Conservation (phyloP, 1,284 basidiomycete genomes). For the Ganoderma resinaceum region DNA sequence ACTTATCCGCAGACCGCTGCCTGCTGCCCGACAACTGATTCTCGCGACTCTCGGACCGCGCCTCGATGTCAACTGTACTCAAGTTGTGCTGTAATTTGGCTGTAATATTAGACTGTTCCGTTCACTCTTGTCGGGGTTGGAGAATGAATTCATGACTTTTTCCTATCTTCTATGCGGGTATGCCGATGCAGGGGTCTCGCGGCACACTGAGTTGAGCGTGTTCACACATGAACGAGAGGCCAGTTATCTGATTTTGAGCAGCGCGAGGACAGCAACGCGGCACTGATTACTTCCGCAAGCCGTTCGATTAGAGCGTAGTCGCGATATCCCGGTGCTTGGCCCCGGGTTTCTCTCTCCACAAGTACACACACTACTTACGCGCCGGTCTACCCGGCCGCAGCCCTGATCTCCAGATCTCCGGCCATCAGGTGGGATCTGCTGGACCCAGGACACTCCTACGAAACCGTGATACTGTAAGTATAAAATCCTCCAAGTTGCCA, state of each 20-base stretch:
- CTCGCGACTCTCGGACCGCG: background rate
- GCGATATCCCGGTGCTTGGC: background rate
- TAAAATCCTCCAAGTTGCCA: too few relatives aligned
- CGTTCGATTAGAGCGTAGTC: background rate
- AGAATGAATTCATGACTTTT: background rate
- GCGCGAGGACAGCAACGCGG: background rate
- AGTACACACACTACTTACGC: too few relatives aligned
- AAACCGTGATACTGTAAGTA: too few relatives aligned
- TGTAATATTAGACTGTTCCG: background rate
- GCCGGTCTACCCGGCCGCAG: too few relatives aligned
- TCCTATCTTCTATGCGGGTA: background rate
- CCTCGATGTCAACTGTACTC: background rate
- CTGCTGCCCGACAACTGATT: slow-evolving; percentile 24
- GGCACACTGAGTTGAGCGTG: background rate
- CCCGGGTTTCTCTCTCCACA: background rate
- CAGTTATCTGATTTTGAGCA: background rate
- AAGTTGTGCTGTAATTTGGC: background rate
- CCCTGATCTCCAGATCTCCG: background rate
- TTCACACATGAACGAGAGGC: background rate
- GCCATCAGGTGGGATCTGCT: background rate
- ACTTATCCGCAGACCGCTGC: slow-evolving; percentile 40
- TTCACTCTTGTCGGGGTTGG: background rate
- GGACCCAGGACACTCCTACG: background rate
- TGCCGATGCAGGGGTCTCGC: background rate
- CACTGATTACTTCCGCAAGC: background rate